These are phyloP conservation scores for Nasturtium officinale DNA, from an alignment of 345 rosid genomes.

Conservation along the genomic window DNA sequence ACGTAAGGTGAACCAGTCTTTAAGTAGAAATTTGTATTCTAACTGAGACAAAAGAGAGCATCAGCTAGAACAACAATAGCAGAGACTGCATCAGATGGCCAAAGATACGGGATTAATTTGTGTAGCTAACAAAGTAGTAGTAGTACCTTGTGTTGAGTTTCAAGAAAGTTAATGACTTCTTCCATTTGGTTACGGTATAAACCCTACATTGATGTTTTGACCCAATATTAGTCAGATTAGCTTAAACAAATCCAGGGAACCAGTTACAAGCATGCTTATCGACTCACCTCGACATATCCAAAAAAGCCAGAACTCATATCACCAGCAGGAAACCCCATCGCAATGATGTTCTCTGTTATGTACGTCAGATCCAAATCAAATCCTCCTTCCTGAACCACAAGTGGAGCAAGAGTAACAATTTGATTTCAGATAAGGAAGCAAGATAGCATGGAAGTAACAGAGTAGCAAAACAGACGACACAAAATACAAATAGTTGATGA, in stretches of 20 bases:
- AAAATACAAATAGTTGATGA: too few relatives aligned
- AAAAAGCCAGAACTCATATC: conserved; percentile 92
- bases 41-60: background rate
- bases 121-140: conserved; percentile 10
- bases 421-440: conserved; percentile 1
- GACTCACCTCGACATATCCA: conserved; percentile 76
- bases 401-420: background rate
- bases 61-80: background rate
- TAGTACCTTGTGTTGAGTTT: conserved; percentile 81
- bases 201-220: conserved; percentile 62
- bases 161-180: conserved; percentile 89
- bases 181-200: conserved; percentile 92
- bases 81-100: background rate
- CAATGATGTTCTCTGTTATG: conserved; percentile 83
- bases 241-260: background rate
- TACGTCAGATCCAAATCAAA: conserved; percentile 87
- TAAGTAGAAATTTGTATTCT: background rate
- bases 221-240: background rate
- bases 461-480: background rate
- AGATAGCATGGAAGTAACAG: conserved; percentile 16
- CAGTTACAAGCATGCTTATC: conserved; percentile 6
- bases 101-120: background rate
- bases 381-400: conserved; percentile 72
- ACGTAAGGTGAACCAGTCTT: conserved; percentile 9
- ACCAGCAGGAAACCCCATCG: conserved; percentile 98